Conservation (phyloP, 2,329 filamentous ascomycete species). For the Verticillium dahliae region DNA sequence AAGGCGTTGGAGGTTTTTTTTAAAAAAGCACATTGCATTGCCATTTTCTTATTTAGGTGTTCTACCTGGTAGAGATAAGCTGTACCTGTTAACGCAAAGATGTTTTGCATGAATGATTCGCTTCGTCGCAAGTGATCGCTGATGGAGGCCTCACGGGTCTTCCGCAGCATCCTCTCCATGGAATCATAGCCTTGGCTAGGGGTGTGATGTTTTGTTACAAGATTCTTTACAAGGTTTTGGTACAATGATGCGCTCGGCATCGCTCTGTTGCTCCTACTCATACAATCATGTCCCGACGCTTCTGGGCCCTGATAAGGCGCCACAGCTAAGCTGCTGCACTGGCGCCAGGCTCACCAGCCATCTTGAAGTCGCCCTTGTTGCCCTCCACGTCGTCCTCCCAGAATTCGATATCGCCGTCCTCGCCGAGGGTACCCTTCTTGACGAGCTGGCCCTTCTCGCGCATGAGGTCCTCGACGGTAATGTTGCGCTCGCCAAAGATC, state of each 20-base stretch:
- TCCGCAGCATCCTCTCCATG: no score
- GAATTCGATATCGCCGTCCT: slow-evolving; percentile 85
- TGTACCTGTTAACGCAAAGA: not conserved
- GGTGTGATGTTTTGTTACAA: not conserved
- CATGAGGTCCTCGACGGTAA: slow-evolving; percentile 74
- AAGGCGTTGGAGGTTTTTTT: slow-evolving; percentile 6
- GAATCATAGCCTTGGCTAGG: no score
- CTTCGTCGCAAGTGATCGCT: slow-evolving; percentile 1
- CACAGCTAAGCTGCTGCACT: not conserved
- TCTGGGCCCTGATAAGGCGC: not conserved
- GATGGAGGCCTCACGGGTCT: not conserved
- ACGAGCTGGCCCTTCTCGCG: slow-evolving; percentile 67
- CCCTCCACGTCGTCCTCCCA: slow-evolving; percentile 62
- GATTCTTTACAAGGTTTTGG: not conserved
- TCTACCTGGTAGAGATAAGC: not conserved
- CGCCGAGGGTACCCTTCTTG: slow-evolving; percentile 63
- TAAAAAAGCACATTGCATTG: not conserved
- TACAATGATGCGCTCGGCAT: not conserved
- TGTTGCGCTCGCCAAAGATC: slow-evolving; percentile 65
- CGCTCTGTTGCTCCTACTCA: not conserved
- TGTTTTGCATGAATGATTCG: not conserved
- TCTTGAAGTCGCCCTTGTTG: slow-evolving; percentile 4
- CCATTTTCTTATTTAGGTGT: not conserved
- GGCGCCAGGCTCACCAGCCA: not conserved
- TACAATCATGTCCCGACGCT: not conserved